phyloP scores from a whole-genome alignment of 257 asterid genomes.

The Paraleonurus japonicus region DNA sequence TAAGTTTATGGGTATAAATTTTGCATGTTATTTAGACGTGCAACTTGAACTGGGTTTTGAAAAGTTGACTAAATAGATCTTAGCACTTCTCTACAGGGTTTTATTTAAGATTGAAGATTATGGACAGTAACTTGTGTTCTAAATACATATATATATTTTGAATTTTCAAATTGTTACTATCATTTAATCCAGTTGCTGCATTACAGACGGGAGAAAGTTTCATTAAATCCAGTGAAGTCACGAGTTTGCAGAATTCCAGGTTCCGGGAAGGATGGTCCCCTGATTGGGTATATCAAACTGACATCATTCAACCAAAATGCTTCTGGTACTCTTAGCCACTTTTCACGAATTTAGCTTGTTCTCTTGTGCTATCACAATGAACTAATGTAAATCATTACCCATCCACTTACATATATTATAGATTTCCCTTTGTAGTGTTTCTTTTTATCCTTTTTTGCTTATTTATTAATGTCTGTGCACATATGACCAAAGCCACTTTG shows the following conservation, averaged over 20 bases:
- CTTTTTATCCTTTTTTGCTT: neutral
- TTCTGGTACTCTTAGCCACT: slow-evolving; percentile 55
- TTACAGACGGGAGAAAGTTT: slow-evolving; percentile 83
- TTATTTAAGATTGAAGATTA: slow-evolving; percentile 8
- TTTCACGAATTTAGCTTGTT: slow-evolving; percentile 1
- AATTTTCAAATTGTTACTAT: slow-evolving; percentile 27
- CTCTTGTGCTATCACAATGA: neutral
- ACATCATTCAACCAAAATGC: slow-evolving; percentile 95
- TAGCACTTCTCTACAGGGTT: neutral
- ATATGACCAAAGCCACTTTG: neutral
- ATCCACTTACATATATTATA: neutral
- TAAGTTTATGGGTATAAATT: slow-evolving; percentile 1
- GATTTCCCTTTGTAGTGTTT: neutral
- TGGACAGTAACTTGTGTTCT: neutral
- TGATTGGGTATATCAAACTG: slow-evolving; percentile 87
- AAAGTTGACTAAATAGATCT: slow-evolving; percentile 5
- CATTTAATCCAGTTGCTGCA: slow-evolving; percentile 26
- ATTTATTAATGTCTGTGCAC: neutral
- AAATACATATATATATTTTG: neutral
- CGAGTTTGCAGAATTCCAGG: slow-evolving; percentile 72
- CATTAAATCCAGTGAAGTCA: slow-evolving; percentile 90
- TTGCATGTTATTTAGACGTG: neutral
- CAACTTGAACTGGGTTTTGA: slow-evolving; percentile 15
- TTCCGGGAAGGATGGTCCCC: slow-evolving; percentile 55
- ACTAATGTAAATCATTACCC: slow-evolving; percentile 1